Evolutionary conservation across 257 asterid genomes (phyloP).

Genomic region (Lycium barbarum): DNA sequence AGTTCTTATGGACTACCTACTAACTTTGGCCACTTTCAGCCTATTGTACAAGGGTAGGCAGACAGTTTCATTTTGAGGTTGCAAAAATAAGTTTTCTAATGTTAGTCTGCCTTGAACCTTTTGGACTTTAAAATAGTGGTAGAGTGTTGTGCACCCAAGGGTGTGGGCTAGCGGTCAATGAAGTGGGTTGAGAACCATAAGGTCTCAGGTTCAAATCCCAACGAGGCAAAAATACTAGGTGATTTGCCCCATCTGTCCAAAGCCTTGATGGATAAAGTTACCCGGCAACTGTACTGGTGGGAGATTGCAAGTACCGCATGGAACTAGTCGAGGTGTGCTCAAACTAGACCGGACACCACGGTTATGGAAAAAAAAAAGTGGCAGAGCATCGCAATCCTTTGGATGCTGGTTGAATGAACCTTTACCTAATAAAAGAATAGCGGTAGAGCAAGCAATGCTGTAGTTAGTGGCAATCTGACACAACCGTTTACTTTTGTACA

Average conservation of each 20-base stretch:
- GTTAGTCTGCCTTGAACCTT: background rate
- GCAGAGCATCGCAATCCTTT: background rate
- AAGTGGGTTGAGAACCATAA: background rate
- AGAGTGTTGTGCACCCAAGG: background rate
- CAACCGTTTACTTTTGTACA: background rate
- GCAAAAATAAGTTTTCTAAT: slow-evolving; percentile 1
- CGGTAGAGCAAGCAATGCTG: background rate
- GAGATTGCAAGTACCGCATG: background rate
- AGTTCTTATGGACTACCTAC: background rate
- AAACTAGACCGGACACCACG: background rate
- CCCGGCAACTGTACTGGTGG: background rate
- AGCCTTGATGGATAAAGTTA: background rate
- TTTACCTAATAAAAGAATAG: background rate
- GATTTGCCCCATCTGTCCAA: no score
- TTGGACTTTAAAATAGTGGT: slow-evolving; percentile 1
- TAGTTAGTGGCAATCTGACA: background rate
- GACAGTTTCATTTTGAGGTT: background rate
- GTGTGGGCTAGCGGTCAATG: background rate
- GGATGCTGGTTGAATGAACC: background rate
- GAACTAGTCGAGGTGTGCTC: background rate
- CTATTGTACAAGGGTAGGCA: background rate
- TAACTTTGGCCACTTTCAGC: background rate
- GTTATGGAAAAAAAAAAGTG: background rate
- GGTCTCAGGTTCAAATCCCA: no score
- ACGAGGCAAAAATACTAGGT: no score